phyloP scores from a whole-genome alignment of 345 rosid species.

The Fremontodendron californicum region DNA sequence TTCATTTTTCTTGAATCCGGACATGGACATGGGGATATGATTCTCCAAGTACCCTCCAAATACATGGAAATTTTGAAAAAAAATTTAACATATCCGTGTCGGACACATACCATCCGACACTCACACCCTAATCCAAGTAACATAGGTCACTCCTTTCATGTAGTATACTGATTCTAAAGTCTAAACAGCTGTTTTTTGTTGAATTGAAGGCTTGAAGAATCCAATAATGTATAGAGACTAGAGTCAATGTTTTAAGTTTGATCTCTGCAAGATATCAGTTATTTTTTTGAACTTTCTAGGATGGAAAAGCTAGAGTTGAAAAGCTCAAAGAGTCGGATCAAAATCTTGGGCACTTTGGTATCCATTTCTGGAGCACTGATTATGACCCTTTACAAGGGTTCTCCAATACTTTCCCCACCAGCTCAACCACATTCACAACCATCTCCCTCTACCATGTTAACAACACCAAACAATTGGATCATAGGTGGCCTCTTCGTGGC shows the following conservation, averaged over 20 bases:
- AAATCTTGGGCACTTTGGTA: constrained; percentile 38
- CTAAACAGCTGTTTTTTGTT: background rate
- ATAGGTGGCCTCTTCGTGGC: constrained; percentile 44
- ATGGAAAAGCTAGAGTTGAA: constrained; percentile 36
- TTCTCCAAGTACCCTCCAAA: too few species aligned
- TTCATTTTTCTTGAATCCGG: too few species aligned
- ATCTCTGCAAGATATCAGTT: background rate
- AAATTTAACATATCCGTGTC: too few species aligned
- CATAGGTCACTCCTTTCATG: too few species aligned
- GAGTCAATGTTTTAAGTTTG: background rate
- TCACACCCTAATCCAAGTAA: too few species aligned
- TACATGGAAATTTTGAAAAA: too few species aligned
- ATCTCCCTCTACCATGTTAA: background rate
- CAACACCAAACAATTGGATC: constrained; percentile 32
- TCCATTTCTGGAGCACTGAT: constrained; percentile 45
- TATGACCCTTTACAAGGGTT: constrained; percentile 46
- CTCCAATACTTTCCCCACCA: constrained; percentile 17
- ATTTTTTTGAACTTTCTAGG: constrained; percentile 21
- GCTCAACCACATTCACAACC: background rate
- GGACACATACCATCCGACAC: too few species aligned
- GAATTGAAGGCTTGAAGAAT: background rate
- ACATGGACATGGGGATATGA: too few species aligned
- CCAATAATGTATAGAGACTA: background rate
- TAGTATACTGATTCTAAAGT: background rate
- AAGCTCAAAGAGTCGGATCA: constrained; percentile 40